phyloP scores from a whole-genome alignment of 2,329 filamentous ascomycete genomes.

The Colletotrichum melonis region DNA sequence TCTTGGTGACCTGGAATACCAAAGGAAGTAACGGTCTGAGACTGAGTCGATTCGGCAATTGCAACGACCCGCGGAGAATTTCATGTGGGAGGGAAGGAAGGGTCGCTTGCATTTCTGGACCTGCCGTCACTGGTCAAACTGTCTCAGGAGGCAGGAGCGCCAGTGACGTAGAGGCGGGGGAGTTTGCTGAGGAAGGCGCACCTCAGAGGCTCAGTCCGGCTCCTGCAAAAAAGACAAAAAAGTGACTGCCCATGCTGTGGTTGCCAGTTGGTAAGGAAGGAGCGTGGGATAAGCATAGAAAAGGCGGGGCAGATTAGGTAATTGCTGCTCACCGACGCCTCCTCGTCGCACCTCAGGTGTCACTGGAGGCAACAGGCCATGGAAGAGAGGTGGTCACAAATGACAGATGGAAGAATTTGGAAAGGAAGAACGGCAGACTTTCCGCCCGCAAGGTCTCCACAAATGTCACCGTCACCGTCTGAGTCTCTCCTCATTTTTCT shows the following conservation, averaged over 20 bases:
- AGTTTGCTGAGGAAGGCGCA: neutral
- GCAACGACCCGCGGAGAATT: no score
- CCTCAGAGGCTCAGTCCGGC: neutral
- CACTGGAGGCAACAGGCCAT: neutral
- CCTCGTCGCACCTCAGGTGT: neutral
- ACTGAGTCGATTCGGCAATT: neutral
- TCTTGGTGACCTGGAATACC: neutral
- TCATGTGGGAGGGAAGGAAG: neutral
- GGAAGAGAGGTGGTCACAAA: neutral
- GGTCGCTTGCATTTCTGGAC: neutral
- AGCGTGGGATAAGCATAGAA: neutral
- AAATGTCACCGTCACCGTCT: neutral
- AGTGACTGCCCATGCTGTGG: neutral
- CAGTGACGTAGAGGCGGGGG: neutral
- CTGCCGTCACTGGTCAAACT: neutral
- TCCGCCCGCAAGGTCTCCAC: neutral
- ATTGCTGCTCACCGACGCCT: neutral
- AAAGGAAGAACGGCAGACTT: neutral
- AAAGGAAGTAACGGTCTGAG: neutral
- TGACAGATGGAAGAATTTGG: neutral
- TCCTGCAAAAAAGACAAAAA: neutral
- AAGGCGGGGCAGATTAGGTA: constrained; percentile 31
- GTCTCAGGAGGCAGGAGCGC: neutral
- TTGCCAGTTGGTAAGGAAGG: neutral
- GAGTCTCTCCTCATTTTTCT: neutral